These are phyloP conservation scores for Penicillium macrosclerotiorum DNA, from an alignment of 495 filamentous ascomycete species.

Conservation along the genomic window DNA sequence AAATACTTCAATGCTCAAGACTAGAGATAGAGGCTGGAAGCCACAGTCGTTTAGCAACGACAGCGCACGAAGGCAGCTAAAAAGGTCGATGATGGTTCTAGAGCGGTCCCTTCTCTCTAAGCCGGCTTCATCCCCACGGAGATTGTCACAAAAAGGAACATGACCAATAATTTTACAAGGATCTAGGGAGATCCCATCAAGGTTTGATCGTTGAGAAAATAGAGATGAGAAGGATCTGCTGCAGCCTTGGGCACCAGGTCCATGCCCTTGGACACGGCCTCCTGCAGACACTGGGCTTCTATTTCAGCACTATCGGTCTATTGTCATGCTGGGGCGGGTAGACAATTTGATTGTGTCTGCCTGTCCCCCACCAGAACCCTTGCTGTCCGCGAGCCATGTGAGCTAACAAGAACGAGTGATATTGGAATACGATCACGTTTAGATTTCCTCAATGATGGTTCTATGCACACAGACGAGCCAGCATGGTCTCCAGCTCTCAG, in stretches of 20 bases:
- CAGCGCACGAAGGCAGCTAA: not conserved
- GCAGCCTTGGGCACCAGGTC: not conserved
- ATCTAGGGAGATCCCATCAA: not conserved
- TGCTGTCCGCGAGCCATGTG: too few species aligned
- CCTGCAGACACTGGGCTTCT: not conserved
- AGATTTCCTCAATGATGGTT: not conserved
- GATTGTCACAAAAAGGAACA: not conserved
- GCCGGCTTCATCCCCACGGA: not conserved
- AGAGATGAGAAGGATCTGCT: not conserved
- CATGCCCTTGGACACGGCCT: not conserved
- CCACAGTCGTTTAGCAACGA: not conserved
- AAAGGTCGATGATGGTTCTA: not conserved
- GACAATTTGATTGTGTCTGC: too few species aligned
- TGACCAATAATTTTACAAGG: not conserved
- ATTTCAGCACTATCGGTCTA: not conserved
- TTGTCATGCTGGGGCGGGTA: not conserved
- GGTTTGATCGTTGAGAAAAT: not conserved
- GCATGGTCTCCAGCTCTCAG: not conserved
- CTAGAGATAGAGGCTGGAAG: not conserved
- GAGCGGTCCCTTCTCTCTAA: too few species aligned
- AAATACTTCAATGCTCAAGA: not conserved
- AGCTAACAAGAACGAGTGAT: too few species aligned
- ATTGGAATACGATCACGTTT: too few species aligned
- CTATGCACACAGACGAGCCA: conserved; percentile 4
- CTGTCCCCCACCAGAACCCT: too few species aligned